These are phyloP conservation scores for Colletotrichum godetiae DNA, from an alignment of 2,329 filamentous ascomycete genomes.

Conservation along the genomic window DNA sequence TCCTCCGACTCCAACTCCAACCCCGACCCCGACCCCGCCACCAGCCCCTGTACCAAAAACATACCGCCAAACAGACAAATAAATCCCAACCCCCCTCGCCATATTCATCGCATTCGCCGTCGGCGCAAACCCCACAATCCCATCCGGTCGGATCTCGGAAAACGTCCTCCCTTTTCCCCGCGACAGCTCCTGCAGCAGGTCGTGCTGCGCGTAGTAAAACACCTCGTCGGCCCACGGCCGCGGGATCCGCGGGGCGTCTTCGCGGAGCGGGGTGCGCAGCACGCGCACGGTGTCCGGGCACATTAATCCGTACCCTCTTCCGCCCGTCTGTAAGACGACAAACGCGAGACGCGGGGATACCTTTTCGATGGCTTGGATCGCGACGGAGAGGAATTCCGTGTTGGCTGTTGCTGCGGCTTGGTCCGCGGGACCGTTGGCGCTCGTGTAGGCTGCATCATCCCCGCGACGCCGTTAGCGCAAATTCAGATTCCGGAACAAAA, in stretches of 20 bases:
- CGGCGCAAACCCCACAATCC: conserved; percentile 36
- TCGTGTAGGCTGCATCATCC: too few species aligned
- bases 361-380: conserved; percentile 1
- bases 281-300: conserved; percentile 1
- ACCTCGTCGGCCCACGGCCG: conserved; percentile 34
- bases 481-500: too few species aligned
- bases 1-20: too few species aligned
- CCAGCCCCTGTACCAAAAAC: conserved; percentile 32
- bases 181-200: conserved; percentile 24
- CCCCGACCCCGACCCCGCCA: too few species aligned
- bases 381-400: too few species aligned
- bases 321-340: conserved; percentile 36
- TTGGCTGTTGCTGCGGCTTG: too few species aligned
- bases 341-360: conserved; percentile 15
- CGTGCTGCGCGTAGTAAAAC: conserved; percentile 36
- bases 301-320: conserved; percentile 36
- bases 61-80: conserved; percentile 26
- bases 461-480: too few species aligned
- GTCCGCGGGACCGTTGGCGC: too few species aligned
- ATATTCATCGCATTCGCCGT: conserved; percentile 36
- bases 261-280: conserved; percentile 25
- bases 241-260: conserved; percentile 33
- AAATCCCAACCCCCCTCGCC: conserved; percentile 34
- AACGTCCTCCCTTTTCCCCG: conserved; percentile 35
- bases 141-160: conserved; percentile 37